Evolutionary conservation across 441 rosid species (phyloP).

Genomic region (Arabidopsis hybrid): DNA sequence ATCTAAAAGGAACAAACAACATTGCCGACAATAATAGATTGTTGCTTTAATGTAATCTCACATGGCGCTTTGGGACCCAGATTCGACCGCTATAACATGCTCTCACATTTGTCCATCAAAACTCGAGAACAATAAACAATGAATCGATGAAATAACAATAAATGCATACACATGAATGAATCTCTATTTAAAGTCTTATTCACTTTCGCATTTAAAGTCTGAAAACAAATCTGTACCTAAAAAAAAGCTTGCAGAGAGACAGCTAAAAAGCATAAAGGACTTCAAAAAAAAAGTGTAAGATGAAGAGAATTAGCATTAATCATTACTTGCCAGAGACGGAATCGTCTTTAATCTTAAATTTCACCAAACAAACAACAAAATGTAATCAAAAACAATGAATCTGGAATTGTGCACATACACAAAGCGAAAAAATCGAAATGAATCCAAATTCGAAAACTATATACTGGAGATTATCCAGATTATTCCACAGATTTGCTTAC

Average conservation of each 20-base stretch:
- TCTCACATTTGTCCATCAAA: slow-evolving; percentile 36
- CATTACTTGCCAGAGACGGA: slow-evolving; percentile 57
- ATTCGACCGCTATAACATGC: slow-evolving; percentile 45
- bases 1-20: slow-evolving; percentile 30
- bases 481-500: slow-evolving; percentile 44
- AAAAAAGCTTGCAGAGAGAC: slow-evolving; percentile 35
- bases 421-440: not conserved
- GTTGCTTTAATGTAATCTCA: slow-evolving; percentile 50
- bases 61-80: slow-evolving; percentile 68
- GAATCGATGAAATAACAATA: slow-evolving; percentile 12
- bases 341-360: slow-evolving; percentile 23
- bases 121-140: slow-evolving; percentile 27
- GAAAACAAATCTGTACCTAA: slow-evolving; percentile 38
- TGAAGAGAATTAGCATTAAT: slow-evolving; percentile 28
- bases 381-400: not conserved
- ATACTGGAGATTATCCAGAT: not conserved
- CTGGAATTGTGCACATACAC: not conserved
- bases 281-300: not conserved
- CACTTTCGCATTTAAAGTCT: slow-evolving; percentile 45
- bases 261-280: slow-evolving; percentile 42
- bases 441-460: slow-evolving; percentile 9
- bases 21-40: slow-evolving; percentile 48
- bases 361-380: not conserved
- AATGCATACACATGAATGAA: slow-evolving; percentile 40
- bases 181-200: slow-evolving; percentile 13